A percentile compares a stretch with the other conserved stretches of the same genome.
Evolutionary conservation across 139 green algal genomes (phyloP).

Genomic region (Picochlorum costavermella): DNA sequence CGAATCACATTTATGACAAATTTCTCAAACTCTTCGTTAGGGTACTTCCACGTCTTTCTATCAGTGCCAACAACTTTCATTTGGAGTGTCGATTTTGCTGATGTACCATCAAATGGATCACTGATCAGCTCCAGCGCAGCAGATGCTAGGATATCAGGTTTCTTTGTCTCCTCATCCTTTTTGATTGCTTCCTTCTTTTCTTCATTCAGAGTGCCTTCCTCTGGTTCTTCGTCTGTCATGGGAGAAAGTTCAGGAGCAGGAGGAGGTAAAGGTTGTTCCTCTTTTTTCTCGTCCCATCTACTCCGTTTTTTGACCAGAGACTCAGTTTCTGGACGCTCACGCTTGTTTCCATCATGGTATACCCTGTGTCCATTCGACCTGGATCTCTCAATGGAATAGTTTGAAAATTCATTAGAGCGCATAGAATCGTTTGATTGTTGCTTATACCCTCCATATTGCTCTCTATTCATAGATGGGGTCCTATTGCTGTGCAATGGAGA

Average conservation of each 20-base stretch:
- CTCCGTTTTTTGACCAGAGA: too few species aligned
- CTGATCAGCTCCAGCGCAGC: neutral
- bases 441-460: too few species aligned
- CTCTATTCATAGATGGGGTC: too few species aligned
- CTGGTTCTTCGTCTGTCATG: conserved; percentile 13
- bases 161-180: neutral
- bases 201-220: conserved; percentile 5
- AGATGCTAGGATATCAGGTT: neutral
- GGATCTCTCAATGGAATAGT: too few species aligned
- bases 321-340: too few species aligned
- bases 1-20: conserved; percentile 60
- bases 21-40: conserved; percentile 44
- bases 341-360: too few species aligned
- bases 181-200: neutral
- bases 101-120: neutral
- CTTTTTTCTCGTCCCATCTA: too few species aligned
- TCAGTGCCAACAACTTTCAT: neutral
- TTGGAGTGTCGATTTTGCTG: neutral
- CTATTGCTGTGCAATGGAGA: too few species aligned
- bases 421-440: too few species aligned
- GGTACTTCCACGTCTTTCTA: conserved; percentile 50
- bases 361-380: too few species aligned
- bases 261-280: neutral
- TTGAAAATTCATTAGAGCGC: too few species aligned
- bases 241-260: conserved; percentile 4